Conservation (phyloP, 73 alveolate species). For the Symbiodinium pilosum region DNA sequence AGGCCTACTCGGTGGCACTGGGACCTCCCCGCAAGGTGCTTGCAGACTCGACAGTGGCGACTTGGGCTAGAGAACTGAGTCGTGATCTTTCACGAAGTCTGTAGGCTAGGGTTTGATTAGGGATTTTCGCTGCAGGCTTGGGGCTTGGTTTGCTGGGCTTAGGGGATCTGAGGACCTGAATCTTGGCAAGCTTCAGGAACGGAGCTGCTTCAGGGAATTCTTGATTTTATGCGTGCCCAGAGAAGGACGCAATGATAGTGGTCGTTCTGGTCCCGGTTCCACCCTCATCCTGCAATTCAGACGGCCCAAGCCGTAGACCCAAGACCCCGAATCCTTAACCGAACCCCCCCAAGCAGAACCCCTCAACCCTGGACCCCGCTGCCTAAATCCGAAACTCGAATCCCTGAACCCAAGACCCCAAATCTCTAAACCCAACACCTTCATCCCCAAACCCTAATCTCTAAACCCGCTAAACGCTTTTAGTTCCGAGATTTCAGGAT, state of each 20-base stretch:
- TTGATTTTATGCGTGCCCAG: too few relatives aligned
- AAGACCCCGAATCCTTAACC: too few relatives aligned
- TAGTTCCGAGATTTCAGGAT: constrained; percentile 20
- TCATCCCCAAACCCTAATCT: neutral
- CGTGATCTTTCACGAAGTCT: neutral
- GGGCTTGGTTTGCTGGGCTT: neutral
- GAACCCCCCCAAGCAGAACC: too few relatives aligned
- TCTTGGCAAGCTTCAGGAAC: too few relatives aligned
- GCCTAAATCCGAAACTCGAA: too few relatives aligned
- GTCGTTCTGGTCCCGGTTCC: too few relatives aligned
- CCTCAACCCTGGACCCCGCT: too few relatives aligned
- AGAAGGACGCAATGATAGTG: too few relatives aligned
- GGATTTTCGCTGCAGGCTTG: neutral
- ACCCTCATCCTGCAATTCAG: too few relatives aligned
- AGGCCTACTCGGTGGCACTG: constrained; percentile 74
- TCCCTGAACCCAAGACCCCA: neutral
- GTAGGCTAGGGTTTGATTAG: neutral
- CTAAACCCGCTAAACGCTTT: neutral
- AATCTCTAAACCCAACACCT: neutral
- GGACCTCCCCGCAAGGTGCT: constrained; percentile 71
- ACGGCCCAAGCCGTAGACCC: too few relatives aligned
- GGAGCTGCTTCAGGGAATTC: too few relatives aligned
- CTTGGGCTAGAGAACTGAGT: neutral
- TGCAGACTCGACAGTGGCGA: constrained; percentile 36
- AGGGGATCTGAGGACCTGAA: too few relatives aligned